Evolutionary conservation across 345 rosid species (phyloP).

Genomic region (Euphorbia lathyris): DNA sequence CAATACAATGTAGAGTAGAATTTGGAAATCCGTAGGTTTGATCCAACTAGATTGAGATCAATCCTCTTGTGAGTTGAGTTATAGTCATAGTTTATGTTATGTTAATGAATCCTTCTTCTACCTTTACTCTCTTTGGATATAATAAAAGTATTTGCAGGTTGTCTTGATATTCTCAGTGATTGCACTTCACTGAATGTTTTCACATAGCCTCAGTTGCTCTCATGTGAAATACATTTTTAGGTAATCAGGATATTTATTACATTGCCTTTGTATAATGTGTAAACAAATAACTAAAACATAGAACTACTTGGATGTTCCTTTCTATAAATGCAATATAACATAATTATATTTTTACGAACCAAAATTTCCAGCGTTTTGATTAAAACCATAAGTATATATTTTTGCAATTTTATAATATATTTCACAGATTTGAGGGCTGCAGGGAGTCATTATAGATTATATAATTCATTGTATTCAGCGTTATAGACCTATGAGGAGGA

Average conservation of each 20-base stretch:
- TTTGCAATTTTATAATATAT: too few relatives aligned
- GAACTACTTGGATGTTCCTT: background rate
- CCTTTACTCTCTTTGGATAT: background rate
- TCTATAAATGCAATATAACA: too few relatives aligned
- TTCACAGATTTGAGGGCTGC: too few relatives aligned
- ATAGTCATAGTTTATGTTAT: too few relatives aligned
- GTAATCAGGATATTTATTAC: background rate
- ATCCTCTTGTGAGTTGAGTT: too few relatives aligned
- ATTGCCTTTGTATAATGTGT: background rate
- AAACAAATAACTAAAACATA: background rate
- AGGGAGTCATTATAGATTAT: too few relatives aligned
- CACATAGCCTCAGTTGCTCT: background rate
- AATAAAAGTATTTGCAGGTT: background rate
- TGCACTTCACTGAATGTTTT: background rate
- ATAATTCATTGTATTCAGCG: too few relatives aligned
- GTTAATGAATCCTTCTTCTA: background rate
- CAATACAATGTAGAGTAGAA: background rate
- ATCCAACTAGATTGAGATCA: slow-evolving; percentile 1
- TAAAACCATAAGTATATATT: too few relatives aligned
- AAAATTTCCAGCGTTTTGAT: too few relatives aligned
- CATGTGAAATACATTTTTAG: background rate
- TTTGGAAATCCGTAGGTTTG: background rate
- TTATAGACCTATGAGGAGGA: too few relatives aligned
- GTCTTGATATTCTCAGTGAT: background rate
- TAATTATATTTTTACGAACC: too few relatives aligned